phyloP scores from a whole-genome alignment of 164 flowering plant genomes.

The Sedum album region DNA sequence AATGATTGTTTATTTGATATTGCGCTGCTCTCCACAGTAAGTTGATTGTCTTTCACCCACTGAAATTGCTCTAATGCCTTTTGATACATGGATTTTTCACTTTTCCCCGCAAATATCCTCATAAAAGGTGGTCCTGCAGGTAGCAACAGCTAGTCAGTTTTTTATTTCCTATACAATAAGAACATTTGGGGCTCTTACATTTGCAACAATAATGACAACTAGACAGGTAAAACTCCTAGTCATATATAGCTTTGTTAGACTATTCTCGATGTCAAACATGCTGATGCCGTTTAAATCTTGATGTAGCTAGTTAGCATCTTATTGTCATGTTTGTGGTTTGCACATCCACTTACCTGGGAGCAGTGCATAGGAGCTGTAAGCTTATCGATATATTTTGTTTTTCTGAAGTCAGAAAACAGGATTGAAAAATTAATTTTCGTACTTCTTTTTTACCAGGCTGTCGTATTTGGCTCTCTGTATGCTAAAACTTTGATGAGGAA shows the following conservation, averaged over 20 bases:
- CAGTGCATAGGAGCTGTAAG: slow-evolving; percentile 90
- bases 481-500: slow-evolving; percentile 41
- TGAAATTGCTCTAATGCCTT: slow-evolving; percentile 23
- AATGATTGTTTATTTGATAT: slow-evolving; percentile 75
- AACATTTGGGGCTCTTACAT: no score
- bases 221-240: slow-evolving; percentile 62
- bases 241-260: background rate
- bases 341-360: slow-evolving; percentile 31
- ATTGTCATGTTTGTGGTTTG: slow-evolving; percentile 14
- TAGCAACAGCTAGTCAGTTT: slow-evolving; percentile 91
- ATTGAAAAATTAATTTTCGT: background rate
- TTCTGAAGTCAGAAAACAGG: background rate
- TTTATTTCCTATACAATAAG: no score
- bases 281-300: no score
- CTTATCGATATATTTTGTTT: background rate
- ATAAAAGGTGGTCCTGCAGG: slow-evolving; percentile 35
- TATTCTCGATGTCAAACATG: background rate
- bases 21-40: slow-evolving; percentile 79
- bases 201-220: slow-evolving; percentile 95
- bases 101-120: background rate
- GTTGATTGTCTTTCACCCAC: slow-evolving; percentile 13
- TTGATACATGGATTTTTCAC: background rate
- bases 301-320: background rate
- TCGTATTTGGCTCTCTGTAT: slow-evolving; percentile 79
- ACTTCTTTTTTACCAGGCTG: slow-evolving; percentile 50